Evolutionary conservation across 345 rosid genomes (phyloP).

Genomic region (Jatropha curcas): DNA sequence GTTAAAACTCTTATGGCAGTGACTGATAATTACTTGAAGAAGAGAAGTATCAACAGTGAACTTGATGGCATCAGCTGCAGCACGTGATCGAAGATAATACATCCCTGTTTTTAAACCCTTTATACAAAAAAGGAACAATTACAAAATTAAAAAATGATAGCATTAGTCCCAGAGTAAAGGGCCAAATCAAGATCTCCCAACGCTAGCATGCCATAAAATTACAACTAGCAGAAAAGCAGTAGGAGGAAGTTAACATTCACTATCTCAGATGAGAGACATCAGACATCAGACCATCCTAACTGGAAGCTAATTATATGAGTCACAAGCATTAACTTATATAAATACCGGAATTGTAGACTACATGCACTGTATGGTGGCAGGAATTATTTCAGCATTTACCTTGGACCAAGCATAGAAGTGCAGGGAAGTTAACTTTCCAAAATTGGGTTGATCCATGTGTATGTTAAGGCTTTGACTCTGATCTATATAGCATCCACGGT

Average conservation of each 20-base stretch:
- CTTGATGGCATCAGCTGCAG: constrained; percentile 98
- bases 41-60: constrained; percentile 84
- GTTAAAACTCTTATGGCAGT: not conserved
- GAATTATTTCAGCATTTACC: constrained; percentile 39
- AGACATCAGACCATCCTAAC: no score
- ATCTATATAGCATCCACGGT: constrained; percentile 90
- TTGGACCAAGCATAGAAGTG: constrained; percentile 85
- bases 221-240: no score
- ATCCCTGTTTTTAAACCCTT: constrained; percentile 93
- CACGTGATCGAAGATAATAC: constrained; percentile 88
- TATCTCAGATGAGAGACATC: no score
- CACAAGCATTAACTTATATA: no score
- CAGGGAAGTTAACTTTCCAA: constrained; percentile 74
- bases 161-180: no score
- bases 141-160: not conserved
- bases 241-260: no score
- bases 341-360: not conserved
- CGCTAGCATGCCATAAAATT: no score
- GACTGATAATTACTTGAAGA: constrained; percentile 47
- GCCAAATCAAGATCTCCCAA: no score
- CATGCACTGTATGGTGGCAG: not conserved
- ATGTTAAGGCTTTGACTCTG: constrained; percentile 96
- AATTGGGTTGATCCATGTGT: constrained; percentile 87
- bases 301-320: no score
- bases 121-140: not conserved